Evolutionary conservation across 441 rosid species (phyloP), one percentile per base, ranked within the genome.

Genomic region (Syzygium syzygioides): DNA sequence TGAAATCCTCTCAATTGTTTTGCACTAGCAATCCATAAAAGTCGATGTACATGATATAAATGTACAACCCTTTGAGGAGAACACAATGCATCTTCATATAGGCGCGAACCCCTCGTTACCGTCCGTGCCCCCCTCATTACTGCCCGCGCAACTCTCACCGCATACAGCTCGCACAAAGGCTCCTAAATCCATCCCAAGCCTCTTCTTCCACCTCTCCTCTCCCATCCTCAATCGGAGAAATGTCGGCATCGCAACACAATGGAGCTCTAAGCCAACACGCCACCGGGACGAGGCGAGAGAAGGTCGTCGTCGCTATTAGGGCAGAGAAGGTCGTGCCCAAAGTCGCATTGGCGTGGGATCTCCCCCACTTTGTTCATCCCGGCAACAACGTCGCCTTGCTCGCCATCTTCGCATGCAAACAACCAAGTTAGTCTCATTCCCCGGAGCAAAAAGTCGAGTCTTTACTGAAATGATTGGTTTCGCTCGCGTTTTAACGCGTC

Each of bases 241-340:
- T 41, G 83, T 37, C 83, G 83, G 83, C 83, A 6, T n/a, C 52
- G 83, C 18, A 52, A 26, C 52, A 23, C 83, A 52, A 45, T n/a
- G 83, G 83, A 13, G 83, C 52, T 76, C 68, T 66, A 10, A 87
- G 85, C 52, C 91, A 88, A 54, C 91, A 92, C 66, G 37, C 89
- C 90, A 53, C 89, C 90, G 59, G 57, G 62, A 88, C 34, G 50
- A 89, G 91, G 50, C 66, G 50, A 60, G 93, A 91, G 87, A 93
- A 88, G 92, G 94, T 93, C 89, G 89, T 95, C 41, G 94, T 95
- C 59, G 97, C 96, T 55, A 95, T 94, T 34, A 93, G 88, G 91
- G 97, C 95, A 25, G 94, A 94, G 90, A 94, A 92, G 87, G 94
- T 91, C 86, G 94, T 94, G 76, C 93, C 97, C 80, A 94, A 93